Percentiles rank a stretch among this genome's conserved stretches.
phyloP scores from a whole-genome alignment of 441 rosid genomes.

The Corymbia citriodora region DNA sequence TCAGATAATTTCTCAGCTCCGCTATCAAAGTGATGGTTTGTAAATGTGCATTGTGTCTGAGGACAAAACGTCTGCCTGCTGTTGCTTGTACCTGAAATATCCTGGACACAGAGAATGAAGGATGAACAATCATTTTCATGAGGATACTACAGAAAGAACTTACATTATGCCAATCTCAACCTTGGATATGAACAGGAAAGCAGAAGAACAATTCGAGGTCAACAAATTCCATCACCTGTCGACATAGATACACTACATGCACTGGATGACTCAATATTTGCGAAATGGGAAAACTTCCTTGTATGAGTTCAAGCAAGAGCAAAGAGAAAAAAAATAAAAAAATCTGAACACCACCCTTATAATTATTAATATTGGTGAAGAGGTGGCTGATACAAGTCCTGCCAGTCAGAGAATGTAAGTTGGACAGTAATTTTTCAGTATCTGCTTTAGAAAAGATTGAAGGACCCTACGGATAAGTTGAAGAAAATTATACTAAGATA shows the following conservation, averaged over 20 bases:
- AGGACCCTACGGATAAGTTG: not conserved
- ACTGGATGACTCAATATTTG: not conserved
- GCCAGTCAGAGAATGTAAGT: not conserved
- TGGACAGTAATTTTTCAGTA: not conserved
- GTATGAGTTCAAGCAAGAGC: not conserved
- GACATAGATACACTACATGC: not conserved
- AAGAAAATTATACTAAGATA: not conserved
- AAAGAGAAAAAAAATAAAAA: not conserved
- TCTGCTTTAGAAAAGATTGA: not conserved
- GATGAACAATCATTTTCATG: not conserved
- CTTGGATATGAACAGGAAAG: not conserved
- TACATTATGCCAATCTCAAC: not conserved
- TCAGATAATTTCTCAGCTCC: slow-evolving; percentile 41
- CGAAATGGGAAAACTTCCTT: not conserved
- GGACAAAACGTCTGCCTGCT: slow-evolving; percentile 30
- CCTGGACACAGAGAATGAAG: slow-evolving; percentile 35
- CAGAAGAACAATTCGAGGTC: not conserved
- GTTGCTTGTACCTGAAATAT: slow-evolving; percentile 33
- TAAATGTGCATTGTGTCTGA: slow-evolving; percentile 20
- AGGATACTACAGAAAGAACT: not conserved
- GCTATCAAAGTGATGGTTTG: slow-evolving; percentile 27
- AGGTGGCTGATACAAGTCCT: not conserved
- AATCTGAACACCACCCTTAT: not conserved
- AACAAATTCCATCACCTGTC: not conserved
- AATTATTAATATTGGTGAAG: not conserved